Conservation (phyloP, 768 basidiomycete genomes). For the Boletus subparvulus region DNA sequence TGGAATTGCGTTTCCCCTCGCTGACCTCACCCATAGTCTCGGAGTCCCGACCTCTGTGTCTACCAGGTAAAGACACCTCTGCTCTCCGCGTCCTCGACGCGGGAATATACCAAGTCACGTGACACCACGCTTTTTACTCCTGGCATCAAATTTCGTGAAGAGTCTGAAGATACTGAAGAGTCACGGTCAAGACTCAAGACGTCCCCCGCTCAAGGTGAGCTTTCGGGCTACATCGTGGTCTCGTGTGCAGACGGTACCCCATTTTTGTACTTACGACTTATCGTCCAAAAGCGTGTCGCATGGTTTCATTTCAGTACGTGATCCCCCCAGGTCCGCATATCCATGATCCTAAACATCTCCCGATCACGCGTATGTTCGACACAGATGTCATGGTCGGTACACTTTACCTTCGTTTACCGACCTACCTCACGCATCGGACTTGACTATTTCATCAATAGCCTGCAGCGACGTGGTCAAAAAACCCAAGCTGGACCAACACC, state of each 20-base stretch:
- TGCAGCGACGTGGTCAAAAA: constrained; percentile 91
- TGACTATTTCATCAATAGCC: constrained; percentile 35
- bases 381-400: constrained; percentile 68
- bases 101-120: neutral
- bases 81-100: too few species aligned
- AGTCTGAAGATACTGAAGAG: too few species aligned
- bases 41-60: too few species aligned
- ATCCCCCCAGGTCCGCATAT: neutral
- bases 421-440: neutral
- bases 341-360: neutral
- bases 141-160: neutral
- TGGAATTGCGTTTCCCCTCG: too few species aligned
- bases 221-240: neutral
- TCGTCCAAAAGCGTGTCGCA: constrained; percentile 19
- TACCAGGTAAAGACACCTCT: too few species aligned
- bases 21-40: too few species aligned
- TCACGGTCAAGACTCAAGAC: too few species aligned
- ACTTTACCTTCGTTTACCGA: neutral
- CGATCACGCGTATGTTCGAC: constrained; percentile 8
- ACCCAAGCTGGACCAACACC: constrained; percentile 86
- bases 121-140: neutral
- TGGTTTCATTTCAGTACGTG: constrained; percentile 77
- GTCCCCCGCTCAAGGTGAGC: neutral
- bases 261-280: neutral
- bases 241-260: neutral